Conservation (phyloP, 2,329 filamentous ascomycete genomes). For the Calonectria pteridis region DNA sequence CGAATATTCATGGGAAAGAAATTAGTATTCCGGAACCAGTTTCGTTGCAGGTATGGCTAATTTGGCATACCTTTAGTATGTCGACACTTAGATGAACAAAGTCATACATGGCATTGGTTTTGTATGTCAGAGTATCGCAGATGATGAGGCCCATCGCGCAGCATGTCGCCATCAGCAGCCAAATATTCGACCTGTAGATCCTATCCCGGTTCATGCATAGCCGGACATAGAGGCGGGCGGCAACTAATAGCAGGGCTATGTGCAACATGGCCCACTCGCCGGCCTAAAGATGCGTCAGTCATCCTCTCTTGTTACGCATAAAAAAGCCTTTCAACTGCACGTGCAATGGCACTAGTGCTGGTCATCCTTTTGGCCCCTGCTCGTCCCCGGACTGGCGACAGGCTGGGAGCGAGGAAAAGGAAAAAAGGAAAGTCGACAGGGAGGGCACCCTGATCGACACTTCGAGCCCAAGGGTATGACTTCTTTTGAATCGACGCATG, state of each 20-base stretch:
- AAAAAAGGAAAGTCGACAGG: not conserved
- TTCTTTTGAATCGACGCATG: not conserved
- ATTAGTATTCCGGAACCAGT: not conserved
- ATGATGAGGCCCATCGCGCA: slow-evolving; percentile 9
- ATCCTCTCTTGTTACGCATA: not conserved
- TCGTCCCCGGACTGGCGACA: not conserved
- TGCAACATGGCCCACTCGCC: slow-evolving; percentile 20
- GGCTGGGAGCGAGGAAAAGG: not conserved
- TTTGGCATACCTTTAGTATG: slow-evolving; percentile 3
- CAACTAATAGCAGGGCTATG: slow-evolving; percentile 12
- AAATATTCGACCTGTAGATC: slow-evolving; percentile 9
- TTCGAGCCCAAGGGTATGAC: not conserved
- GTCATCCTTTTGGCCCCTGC: not conserved
- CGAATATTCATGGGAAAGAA: not conserved
- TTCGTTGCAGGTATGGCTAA: too few species aligned
- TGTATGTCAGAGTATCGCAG: slow-evolving; percentile 14
- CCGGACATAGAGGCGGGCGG: slow-evolving; percentile 16
- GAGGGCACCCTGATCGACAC: not conserved
- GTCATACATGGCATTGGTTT: not conserved
- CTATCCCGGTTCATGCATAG: slow-evolving; percentile 18
- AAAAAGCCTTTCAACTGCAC: not conserved
- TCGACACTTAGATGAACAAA: not conserved
- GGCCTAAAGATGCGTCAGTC: not conserved
- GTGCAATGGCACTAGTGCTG: slow-evolving; percentile 5
- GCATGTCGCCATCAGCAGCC: not conserved